A percentile compares a stretch with the other conserved stretches of the same genome.
Conservation (phyloP, 768 basidiomycete genomes). For the Hericium rajendrae region DNA sequence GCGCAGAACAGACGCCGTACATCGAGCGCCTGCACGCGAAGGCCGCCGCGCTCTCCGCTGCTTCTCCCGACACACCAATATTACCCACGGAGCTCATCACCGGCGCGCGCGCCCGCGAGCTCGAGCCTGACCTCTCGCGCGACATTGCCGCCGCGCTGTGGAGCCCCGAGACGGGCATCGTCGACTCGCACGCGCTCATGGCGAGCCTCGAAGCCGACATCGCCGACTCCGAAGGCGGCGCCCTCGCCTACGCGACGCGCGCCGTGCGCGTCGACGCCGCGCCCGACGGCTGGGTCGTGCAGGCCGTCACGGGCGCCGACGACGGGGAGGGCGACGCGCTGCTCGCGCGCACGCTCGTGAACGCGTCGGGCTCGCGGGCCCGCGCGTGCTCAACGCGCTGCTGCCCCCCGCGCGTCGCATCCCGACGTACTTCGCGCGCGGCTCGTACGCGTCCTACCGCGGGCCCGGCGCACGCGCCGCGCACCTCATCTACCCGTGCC, state of each 20-base stretch:
- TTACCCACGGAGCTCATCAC: constrained; percentile 62
- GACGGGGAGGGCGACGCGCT: constrained; percentile 37
- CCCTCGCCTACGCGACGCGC: constrained; percentile 67
- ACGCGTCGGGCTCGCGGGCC: constrained; percentile 68
- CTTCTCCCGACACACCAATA: no score
- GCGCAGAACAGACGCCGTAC: constrained; percentile 54
- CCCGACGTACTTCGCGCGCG: constrained; percentile 72
- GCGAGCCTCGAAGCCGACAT: constrained; percentile 77
- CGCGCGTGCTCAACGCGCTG: constrained; percentile 62
- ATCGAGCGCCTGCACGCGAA: constrained; percentile 61
- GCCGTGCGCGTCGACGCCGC: constrained; percentile 78
- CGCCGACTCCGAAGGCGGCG: constrained; percentile 52
- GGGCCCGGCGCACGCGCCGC: constrained; percentile 64
- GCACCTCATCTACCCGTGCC: constrained; percentile 88
- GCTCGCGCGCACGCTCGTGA: constrained; percentile 68
- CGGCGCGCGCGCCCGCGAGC: constrained; percentile 52
- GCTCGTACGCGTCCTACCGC: constrained; percentile 82
- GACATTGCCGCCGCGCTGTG: constrained; percentile 67
- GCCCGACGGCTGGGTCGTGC: constrained; percentile 83
- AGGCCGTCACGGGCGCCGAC: constrained; percentile 58
- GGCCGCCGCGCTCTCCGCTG: constrained; percentile 44
- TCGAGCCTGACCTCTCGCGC: constrained; percentile 77
- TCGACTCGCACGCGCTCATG: constrained; percentile 83
- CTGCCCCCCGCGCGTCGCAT: constrained; percentile 47
- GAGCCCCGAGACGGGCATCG: constrained; percentile 82